Conservation (phyloP, 352 stramenopile genomes). For the Halophytophthora batemanensis region DNA sequence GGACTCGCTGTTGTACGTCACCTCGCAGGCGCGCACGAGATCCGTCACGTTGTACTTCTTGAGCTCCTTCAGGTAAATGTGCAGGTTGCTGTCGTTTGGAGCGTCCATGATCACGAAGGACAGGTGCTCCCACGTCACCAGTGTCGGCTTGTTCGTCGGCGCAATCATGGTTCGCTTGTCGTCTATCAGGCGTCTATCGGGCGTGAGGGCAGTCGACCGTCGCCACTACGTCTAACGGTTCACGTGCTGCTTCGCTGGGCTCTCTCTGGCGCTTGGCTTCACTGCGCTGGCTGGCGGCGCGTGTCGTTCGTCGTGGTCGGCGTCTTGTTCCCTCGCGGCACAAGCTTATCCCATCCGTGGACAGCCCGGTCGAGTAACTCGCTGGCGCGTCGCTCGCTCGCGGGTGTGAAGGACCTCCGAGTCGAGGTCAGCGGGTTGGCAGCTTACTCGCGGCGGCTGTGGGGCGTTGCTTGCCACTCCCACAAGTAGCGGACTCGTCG, state of each 20-base stretch:
- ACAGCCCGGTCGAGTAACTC: conserved; percentile 15
- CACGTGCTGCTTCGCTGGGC: neutral
- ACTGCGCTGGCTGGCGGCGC: conserved; percentile 20
- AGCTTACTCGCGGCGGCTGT: conserved; percentile 23
- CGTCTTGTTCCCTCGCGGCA: conserved; percentile 17
- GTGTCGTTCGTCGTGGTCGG: conserved; percentile 18
- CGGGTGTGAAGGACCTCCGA: conserved; percentile 2
- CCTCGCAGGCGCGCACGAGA: conserved; percentile 95
- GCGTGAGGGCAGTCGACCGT: neutral
- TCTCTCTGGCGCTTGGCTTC: neutral
- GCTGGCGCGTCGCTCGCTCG: conserved; percentile 13
- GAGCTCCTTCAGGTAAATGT: conserved; percentile 97
- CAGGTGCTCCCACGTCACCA: conserved; percentile 89
- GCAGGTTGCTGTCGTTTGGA: conserved; percentile 94
- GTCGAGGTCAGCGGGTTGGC: conserved; percentile 10
- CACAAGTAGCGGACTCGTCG: conserved; percentile 46
- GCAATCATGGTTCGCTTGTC: conserved; percentile 50
- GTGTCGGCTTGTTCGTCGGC: conserved; percentile 81
- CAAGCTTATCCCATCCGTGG: conserved; percentile 56
- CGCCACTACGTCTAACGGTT: neutral
- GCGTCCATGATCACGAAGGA: conserved; percentile 98
- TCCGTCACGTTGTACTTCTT: conserved; percentile 95
- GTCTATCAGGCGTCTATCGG: conserved; percentile 15
- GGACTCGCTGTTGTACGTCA: conserved; percentile 90
- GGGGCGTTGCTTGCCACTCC: conserved; percentile 34